Percentiles rank a stretch among this genome's conserved stretches.
These are phyloP conservation scores for Cucurbita argyrosperma DNA, from an alignment of 306 rosid genomes.

Conservation along the genomic window DNA sequence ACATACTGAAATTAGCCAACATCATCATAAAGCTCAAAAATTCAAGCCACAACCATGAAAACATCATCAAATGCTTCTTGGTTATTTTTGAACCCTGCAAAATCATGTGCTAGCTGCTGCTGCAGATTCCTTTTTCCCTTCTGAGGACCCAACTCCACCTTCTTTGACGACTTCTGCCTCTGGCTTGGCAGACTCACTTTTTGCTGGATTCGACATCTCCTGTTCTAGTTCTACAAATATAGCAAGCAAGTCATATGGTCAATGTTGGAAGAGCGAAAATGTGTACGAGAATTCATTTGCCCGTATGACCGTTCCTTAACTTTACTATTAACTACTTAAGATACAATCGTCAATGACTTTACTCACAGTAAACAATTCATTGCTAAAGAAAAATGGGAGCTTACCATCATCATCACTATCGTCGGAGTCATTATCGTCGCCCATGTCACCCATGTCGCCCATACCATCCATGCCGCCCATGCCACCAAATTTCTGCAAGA, in stretches of 20 bases:
- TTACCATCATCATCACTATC: conserved; percentile 54
- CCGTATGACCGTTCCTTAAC: not conserved
- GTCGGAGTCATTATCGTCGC: conserved; percentile 32
- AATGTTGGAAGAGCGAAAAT: not conserved
- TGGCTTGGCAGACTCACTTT: conserved; percentile 5
- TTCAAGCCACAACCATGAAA: conserved; percentile 17
- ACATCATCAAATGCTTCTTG: conserved; percentile 15
- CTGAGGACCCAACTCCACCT: conserved; percentile 20
- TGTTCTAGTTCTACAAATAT: conserved; percentile 29
- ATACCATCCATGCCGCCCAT: conserved; percentile 18
- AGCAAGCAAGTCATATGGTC: not conserved
- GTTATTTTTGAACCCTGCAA: conserved; percentile 1
- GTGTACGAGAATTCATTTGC: not conserved
- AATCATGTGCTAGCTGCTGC: conserved; percentile 39
- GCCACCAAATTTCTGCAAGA: conserved; percentile 65
- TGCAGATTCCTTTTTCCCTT: conserved; percentile 48
- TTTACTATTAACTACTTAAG: not conserved
- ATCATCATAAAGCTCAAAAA: conserved; percentile 5
- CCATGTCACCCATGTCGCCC: conserved; percentile 16
- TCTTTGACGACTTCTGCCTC: conserved; percentile 5
- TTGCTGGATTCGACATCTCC: conserved; percentile 42
- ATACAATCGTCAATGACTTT: not conserved
- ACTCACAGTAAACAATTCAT: not conserved
- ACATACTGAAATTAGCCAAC: not conserved
- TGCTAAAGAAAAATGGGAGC: not conserved